Base-by-base conservation (phyloP, 805 yeast genomes). In the Metschnikowia gelsemii region DNA sequence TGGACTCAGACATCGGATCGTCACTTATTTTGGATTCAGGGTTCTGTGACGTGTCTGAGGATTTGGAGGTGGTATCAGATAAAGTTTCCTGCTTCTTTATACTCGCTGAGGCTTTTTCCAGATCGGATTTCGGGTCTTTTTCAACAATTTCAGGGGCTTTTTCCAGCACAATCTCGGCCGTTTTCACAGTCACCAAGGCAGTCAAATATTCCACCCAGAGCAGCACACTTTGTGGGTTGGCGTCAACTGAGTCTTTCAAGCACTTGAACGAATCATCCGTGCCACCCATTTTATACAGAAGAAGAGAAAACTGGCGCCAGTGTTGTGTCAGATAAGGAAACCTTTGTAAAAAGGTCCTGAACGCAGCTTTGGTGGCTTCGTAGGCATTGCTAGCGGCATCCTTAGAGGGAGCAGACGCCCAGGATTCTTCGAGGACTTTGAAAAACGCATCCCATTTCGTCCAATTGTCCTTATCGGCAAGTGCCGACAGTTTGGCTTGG, bases 191-290 rank as follows among this genome's bases (percentile, higher is more conserved):
- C 42, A 42, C 36, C 16, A 80, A 57, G 1, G 84, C 79, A 25
- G 72, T 72, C 38, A 84, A 51, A 56, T 80, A 84, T 49, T 84
- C 89, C 1, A 70, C 53, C 91, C 91, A 84, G 1, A 85, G 61
- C 11, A 79, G 84, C n/a, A 83, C 49, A 4, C 84, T 79, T 25
- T 66, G 63, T 2, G 87, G 86, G 47, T 75, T 79, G 0, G 66
- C 61, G 5, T 63, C 65, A 5, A 81, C 70, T 13, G 44, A 41
- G 11, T 24, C 22, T 18, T 38, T 65, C 63, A 32, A 82, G 52
- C 0, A 76, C 61, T 3, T 58, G 2, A 80, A 61, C 2, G 86
- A 79, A 1, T 68, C 67, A 2, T 71, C 66, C 2, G 75, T 55
- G 0, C 88, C 89, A 48, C 71, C 70, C 28, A 81, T 43, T 47